Conservation (phyloP, 2,329 filamentous ascomycete genomes). For the Ceratocystis lukuohia region DNA sequence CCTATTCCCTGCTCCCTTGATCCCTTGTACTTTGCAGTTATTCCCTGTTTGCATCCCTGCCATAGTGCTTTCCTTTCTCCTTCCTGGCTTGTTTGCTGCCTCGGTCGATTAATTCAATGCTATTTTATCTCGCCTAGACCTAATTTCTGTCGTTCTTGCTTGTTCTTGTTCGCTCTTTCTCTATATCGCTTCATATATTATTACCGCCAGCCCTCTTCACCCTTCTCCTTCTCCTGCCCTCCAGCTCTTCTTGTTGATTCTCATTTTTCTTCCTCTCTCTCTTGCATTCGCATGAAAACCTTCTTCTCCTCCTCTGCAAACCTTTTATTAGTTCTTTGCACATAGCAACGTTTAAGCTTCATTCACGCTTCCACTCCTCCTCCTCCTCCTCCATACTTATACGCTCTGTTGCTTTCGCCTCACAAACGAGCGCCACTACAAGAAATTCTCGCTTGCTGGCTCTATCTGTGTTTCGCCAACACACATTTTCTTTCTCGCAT, state of each 20-base stretch:
- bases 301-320: background rate
- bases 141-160: background rate
- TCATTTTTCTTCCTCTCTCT: background rate
- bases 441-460: background rate
- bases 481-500: background rate
- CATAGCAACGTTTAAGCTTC: background rate
- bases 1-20: background rate
- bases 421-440: background rate
- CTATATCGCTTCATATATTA: conserved; percentile 8
- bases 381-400: background rate
- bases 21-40: background rate
- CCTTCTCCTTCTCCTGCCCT: background rate
- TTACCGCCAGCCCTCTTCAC: background rate
- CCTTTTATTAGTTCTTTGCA: conserved; percentile 4
- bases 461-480: background rate
- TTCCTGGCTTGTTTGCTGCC: background rate
- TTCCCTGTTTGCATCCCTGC: conserved; percentile 7
- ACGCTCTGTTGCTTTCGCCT: background rate
- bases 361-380: background rate
- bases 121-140: background rate
- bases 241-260: background rate
- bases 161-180: background rate
- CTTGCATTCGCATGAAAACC: background rate
- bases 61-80: background rate
- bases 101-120: background rate